These are phyloP conservation scores for Rutidosis leptorrhynchoides DNA, from an alignment of 129 eudicot species.

Conservation along the genomic window DNA sequence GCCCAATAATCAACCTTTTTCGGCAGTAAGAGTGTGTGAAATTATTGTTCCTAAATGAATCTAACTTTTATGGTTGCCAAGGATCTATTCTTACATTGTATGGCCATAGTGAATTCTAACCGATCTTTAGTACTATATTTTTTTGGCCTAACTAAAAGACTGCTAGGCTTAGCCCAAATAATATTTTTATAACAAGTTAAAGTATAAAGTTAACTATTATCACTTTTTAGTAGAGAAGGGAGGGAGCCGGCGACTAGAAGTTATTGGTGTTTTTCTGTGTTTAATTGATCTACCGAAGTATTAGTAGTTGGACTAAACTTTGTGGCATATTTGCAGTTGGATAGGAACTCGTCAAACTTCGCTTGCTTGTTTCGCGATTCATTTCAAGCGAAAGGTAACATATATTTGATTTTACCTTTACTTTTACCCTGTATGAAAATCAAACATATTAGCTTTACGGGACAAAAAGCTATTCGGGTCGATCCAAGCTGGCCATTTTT, in stretches of 20 bases:
- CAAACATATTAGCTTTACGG: not conserved
- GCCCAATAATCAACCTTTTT: not conserved
- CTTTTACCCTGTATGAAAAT: not conserved
- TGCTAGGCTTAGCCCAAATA: not conserved
- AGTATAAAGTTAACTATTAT: no score
- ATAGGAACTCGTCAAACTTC: not conserved
- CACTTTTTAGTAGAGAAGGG: no score
- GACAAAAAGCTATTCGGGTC: not conserved
- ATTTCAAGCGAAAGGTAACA: not conserved
- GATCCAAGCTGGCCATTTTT: constrained; percentile 2
- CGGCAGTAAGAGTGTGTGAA: not conserved
- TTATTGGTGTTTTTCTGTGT: not conserved
- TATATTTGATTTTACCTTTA: no score
- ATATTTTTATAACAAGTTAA: not conserved
- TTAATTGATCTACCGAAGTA: not conserved
- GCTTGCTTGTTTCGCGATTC: not conserved
- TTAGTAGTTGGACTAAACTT: not conserved
- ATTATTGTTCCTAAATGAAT: not conserved
- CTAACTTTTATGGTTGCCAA: not conserved
- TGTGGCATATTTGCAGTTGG: not conserved
- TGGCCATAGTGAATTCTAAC: not conserved
- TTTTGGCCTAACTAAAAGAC: not conserved
- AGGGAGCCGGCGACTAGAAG: no score
- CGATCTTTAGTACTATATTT: no score
- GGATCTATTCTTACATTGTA: not conserved